These are phyloP conservation scores for Mimosa pudica DNA, from an alignment of 306 rosid genomes.

Conservation along the genomic window DNA sequence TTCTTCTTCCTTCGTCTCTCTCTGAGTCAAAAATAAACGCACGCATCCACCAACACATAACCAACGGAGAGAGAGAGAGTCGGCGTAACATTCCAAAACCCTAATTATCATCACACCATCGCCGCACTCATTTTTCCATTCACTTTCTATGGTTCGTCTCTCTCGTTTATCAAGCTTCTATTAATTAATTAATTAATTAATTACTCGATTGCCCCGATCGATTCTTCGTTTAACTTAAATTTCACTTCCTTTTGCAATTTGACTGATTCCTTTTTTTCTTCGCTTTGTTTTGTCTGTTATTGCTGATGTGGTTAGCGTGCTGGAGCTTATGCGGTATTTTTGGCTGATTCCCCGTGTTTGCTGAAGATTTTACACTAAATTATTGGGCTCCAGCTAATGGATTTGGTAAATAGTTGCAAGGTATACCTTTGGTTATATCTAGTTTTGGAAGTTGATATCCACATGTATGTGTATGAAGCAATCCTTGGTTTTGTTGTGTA, in stretches of 20 bases:
- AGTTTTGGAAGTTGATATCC: background rate
- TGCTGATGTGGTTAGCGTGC: constrained; percentile 41
- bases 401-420: constrained; percentile 78
- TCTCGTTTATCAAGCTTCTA: constrained; percentile 10
- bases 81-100: constrained; percentile 51
- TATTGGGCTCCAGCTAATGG: constrained; percentile 53
- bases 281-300: constrained; percentile 46
- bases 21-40: constrained; percentile 54
- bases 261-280: constrained; percentile 22
- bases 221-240: background rate
- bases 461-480: background rate
- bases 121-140: background rate
- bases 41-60: no score
- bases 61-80: background rate
- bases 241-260: constrained; percentile 11
- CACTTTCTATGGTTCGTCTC: background rate
- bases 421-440: constrained; percentile 36
- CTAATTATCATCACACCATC: constrained; percentile 31
- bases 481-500: background rate
- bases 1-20: constrained; percentile 44
- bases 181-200: background rate
- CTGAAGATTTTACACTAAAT: constrained; percentile 38
- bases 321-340: constrained; percentile 35
- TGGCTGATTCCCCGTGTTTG: constrained; percentile 37
- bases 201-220: background rate